Evolutionary conservation across 164 flowering plant genomes (phyloP).

Genomic region (Tetrastigma voinierianum): DNA sequence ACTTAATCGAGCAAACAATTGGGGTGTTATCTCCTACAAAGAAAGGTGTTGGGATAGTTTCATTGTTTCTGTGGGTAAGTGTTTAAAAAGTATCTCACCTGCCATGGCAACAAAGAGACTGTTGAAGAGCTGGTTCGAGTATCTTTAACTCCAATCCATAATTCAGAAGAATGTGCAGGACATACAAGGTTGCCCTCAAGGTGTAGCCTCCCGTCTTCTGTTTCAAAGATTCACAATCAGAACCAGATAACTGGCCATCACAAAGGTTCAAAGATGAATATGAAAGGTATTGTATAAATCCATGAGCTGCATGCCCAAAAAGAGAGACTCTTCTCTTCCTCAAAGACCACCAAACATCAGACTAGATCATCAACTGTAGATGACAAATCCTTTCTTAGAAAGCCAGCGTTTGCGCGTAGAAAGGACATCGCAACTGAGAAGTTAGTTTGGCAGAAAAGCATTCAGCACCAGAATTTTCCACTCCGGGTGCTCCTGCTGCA

Average conservation of each 20-base stretch:
- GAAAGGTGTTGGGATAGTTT: neutral
- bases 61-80: neutral
- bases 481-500: constrained; percentile 74
- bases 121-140: constrained; percentile 69
- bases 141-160: constrained; percentile 87
- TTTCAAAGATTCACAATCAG: constrained; percentile 38
- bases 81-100: constrained; percentile 45
- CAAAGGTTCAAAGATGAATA: constrained; percentile 50
- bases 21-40: constrained; percentile 90
- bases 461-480: constrained; percentile 51
- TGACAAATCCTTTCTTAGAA: constrained; percentile 30
- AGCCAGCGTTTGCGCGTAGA: constrained; percentile 29
- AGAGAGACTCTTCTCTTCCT: constrained; percentile 79
- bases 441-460: constrained; percentile 42
- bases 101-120: constrained; percentile 92
- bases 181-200: constrained; percentile 72
- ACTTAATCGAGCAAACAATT: constrained; percentile 87
- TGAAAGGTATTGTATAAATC: constrained; percentile 74
- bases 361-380: constrained; percentile 49
- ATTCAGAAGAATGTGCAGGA: constrained; percentile 79
- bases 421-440: constrained; percentile 60
- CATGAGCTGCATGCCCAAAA: constrained; percentile 88
- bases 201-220: constrained; percentile 58
- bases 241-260: constrained; percentile 34
- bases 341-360: constrained; percentile 74